Evolutionary conservation across 1,284 basidiomycete genomes (phyloP), one percentile per base, ranked within the genome.

Genomic region (Austroboletus niveus): DNA sequence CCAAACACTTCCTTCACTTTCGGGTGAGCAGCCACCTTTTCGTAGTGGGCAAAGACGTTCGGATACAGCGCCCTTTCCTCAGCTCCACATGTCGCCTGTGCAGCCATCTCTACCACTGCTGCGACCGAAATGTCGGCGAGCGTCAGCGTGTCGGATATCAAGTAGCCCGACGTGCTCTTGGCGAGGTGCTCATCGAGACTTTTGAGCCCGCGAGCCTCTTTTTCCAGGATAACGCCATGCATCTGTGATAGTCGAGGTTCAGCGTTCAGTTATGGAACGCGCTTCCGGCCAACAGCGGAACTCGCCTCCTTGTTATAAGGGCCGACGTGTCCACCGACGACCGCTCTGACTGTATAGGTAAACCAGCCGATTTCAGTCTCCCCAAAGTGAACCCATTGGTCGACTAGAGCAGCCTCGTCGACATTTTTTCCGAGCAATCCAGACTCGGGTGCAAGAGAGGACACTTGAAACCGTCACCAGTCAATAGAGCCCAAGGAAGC

Each of bases 131-230:
- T 70, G 61, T 87, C 85, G 49, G 81, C 84, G 47, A 84, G 72
- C 51, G 84, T 80, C 69, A 86, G 71, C 60, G 75, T 72, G 65
- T 85, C 78, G 51, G 76, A 77, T 47, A 84, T 77, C 58, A 86
- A 71, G 73, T 77, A 86, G 2, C 60, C 64, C 39, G 56, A 55
- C 39, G 78, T 78, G 58, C 74, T 71, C 58, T 69, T 66, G 48
- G 73, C 65, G 58, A 87, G 78, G 62, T 76, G 62, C 45, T 72
- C 66, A 64, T 87, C 74, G 54, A 87, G 71, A 64, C 64, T 63
- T 42, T 58, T 60, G 53, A 78, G 69, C 35, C 60, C 45, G 52
- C 57, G 66, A 42, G 55, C 65, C 46, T 71, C 56, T 32, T 53
- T 62, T 45, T 61, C 54, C 4, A 66, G 50, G 30, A 45, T 29